Evolutionary conservation across 768 basidiomycete species (phyloP).

Genomic region (Leccinum imitatum): DNA sequence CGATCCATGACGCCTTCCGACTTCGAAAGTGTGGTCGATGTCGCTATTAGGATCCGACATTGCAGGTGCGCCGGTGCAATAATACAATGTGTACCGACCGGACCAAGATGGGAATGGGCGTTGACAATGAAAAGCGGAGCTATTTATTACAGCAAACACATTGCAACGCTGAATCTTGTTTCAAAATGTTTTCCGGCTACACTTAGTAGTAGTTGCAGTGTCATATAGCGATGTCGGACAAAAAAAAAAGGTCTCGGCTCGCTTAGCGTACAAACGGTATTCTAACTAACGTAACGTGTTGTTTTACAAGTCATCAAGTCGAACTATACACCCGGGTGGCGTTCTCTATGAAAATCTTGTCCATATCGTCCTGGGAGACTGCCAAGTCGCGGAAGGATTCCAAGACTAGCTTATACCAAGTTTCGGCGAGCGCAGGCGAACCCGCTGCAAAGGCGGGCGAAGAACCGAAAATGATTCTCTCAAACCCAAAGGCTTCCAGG

Average conservation of each 20-base stretch:
- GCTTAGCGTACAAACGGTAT: neutral
- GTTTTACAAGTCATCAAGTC: constrained; percentile 11
- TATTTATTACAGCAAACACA: constrained; percentile 8
- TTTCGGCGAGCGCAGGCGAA: constrained; percentile 49
- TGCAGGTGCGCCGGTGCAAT: neutral
- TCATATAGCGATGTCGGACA: neutral
- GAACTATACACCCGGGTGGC: constrained; percentile 43
- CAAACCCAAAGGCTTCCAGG: constrained; percentile 81
- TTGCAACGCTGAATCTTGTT: constrained; percentile 6
- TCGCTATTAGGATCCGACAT: constrained; percentile 19
- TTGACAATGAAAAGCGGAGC: neutral
- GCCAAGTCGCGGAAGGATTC: constrained; percentile 79
- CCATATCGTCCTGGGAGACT: constrained; percentile 72
- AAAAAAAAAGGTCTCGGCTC: neutral
- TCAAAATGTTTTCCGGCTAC: constrained; percentile 1
- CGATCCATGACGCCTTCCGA: constrained; percentile 39
- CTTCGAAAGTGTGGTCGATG: constrained; percentile 24
- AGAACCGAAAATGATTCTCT: constrained; percentile 82
- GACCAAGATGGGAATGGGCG: neutral
- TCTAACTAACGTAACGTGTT: neutral
- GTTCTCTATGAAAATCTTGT: constrained; percentile 67
- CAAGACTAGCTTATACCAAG: constrained; percentile 82
- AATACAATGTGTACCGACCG: neutral
- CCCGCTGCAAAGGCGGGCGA: constrained; percentile 57
- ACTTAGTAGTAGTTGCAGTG: neutral